These are phyloP conservation scores for Trichosanthes cucumerina DNA, from an alignment of 306 rosid species.

Conservation along the genomic window DNA sequence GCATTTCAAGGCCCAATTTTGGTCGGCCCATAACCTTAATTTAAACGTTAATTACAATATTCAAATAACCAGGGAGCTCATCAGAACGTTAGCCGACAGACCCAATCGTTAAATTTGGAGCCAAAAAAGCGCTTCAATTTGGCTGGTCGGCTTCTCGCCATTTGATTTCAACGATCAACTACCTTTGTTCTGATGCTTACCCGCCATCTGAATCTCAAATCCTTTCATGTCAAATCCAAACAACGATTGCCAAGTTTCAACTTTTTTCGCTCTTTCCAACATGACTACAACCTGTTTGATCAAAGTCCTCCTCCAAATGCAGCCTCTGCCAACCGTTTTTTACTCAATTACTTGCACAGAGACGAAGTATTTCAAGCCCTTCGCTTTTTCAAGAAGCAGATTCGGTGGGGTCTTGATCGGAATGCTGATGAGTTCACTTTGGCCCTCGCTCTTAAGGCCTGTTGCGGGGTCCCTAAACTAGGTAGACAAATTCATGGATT, in stretches of 20 bases:
- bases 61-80: background rate
- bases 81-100: background rate
- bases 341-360: constrained; percentile 35
- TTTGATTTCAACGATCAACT: background rate
- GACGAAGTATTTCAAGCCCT: constrained; percentile 41
- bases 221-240: constrained; percentile 1
- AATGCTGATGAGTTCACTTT: constrained; percentile 37
- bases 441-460: constrained; percentile 66
- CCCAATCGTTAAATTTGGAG: background rate
- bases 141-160: background rate
- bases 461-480: constrained; percentile 35
- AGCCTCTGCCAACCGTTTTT: constrained; percentile 30
- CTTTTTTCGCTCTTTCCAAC: constrained; percentile 17
- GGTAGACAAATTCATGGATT: constrained; percentile 59
- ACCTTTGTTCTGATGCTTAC: constrained; percentile 26
- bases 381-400: constrained; percentile 28
- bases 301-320: constrained; percentile 34
- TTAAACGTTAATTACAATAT: background rate
- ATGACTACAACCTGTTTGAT: constrained; percentile 39
- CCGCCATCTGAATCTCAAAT: constrained; percentile 30
- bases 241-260: constrained; percentile 8
- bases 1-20: background rate
- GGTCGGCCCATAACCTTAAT: background rate
- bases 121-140: background rate
- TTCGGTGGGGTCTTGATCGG: constrained; percentile 18